Percentiles rank a stretch among this genome's conserved stretches.
Evolutionary conservation across 108 stramenopile species (phyloP).

Genomic region (Craspedostauros australis): DNA sequence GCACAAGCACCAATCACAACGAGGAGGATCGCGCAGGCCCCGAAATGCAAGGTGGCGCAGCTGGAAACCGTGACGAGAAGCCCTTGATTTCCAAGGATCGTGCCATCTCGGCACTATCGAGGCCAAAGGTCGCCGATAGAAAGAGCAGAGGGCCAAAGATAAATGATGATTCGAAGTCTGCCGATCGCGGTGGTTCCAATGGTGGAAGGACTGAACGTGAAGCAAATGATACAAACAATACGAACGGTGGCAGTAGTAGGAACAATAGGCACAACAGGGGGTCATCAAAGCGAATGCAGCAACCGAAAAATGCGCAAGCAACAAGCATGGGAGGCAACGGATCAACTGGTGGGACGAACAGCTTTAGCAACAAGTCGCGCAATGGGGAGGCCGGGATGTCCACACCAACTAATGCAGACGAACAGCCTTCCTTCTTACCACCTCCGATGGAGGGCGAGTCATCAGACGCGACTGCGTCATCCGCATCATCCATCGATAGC

Average conservation of each 20-base stretch:
- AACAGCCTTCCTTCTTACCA: conserved; percentile 20
- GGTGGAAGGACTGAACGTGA: too few species aligned
- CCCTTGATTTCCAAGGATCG: too few species aligned
- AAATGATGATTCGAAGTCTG: too few species aligned
- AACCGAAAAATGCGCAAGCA: conserved; percentile 2
- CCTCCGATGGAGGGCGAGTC: conserved; percentile 6
- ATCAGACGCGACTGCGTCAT: neutral
- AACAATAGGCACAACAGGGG: neutral
- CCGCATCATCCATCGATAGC: neutral
- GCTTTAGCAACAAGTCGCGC: too few species aligned
- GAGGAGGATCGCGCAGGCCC: neutral
- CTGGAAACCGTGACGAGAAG: neutral
- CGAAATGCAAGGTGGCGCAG: neutral
- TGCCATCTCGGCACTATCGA: too few species aligned
- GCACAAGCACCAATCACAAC: neutral
- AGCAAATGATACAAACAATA: too few species aligned
- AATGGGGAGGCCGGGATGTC: too few species aligned
- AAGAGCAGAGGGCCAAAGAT: too few species aligned
- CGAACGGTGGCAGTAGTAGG: neutral
- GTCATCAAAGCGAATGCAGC: neutral
- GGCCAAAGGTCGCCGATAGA: too few species aligned
- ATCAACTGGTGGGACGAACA: neutral
- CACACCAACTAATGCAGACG: too few species aligned
- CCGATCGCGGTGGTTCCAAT: too few species aligned
- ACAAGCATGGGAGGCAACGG: neutral